A percentile compares a stretch with the other conserved stretches of the same genome.
Conservation (phyloP, 345 rosid genomes). For the Syzygium jambos region DNA sequence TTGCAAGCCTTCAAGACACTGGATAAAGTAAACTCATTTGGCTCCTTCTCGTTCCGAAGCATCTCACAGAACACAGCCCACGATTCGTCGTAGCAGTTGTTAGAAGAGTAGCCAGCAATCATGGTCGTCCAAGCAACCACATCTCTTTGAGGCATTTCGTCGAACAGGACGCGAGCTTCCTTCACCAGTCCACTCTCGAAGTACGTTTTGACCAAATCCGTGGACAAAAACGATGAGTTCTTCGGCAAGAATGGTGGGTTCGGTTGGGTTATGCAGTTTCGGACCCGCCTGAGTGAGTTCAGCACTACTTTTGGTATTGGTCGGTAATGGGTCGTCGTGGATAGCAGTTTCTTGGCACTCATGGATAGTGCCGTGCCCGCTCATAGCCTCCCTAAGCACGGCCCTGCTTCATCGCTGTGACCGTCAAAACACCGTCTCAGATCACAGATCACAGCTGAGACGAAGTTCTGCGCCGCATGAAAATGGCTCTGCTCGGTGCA, state of each 20-base stretch:
- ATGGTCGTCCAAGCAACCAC: conserved; percentile 69
- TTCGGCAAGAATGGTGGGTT: conserved; percentile 17
- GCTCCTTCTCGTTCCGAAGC: conserved; percentile 29
- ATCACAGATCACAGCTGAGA: background rate
- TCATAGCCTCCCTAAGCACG: background rate
- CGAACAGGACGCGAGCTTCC: conserved; percentile 56
- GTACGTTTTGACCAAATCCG: conserved; percentile 45
- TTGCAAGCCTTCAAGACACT: conserved; percentile 69
- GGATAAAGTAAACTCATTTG: conserved; percentile 61
- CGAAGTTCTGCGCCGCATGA: background rate
- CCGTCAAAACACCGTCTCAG: background rate
- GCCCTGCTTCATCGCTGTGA: background rate
- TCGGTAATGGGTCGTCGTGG: conserved; percentile 14
- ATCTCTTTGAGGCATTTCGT: conserved; percentile 63
- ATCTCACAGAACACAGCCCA: conserved; percentile 62
- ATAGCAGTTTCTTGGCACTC: background rate
- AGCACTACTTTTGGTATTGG: conserved; percentile 29
- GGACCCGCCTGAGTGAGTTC: conserved; percentile 32
- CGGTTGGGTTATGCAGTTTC: conserved; percentile 7
- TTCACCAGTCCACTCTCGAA: conserved; percentile 28
- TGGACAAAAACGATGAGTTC: conserved; percentile 54
- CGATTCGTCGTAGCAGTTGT: conserved; percentile 23
- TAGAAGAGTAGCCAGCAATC: conserved; percentile 53
- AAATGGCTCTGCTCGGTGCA: background rate
- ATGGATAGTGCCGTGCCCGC: background rate